phyloP scores from a whole-genome alignment of 78 protist genomes.

The Polysphondylium violaceum region DNA sequence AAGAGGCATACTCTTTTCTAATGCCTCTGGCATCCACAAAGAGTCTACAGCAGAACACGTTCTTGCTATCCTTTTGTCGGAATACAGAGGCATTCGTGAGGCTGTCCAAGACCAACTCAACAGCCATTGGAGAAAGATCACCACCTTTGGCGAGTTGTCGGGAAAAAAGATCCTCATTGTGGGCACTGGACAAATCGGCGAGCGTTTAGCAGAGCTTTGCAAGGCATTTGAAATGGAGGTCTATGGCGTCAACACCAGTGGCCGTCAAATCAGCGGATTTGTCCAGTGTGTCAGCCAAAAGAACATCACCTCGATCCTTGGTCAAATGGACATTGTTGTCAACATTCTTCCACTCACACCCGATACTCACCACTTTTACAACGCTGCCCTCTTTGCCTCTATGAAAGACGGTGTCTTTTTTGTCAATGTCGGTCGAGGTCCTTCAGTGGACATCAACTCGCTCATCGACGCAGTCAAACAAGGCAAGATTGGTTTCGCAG shows the following conservation, averaged over 20 bases:
- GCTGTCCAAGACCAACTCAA: neutral
- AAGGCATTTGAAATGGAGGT: slow-evolving; percentile 72
- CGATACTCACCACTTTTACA: slow-evolving; percentile 42
- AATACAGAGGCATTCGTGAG: slow-evolving; percentile 32
- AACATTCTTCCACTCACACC: slow-evolving; percentile 1
- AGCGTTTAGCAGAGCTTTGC: slow-evolving; percentile 44
- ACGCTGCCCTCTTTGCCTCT: neutral
- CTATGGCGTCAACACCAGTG: neutral
- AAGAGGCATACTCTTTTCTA: slow-evolving; percentile 7
- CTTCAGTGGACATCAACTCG: slow-evolving; percentile 37
- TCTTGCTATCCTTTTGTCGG: slow-evolving; percentile 47
- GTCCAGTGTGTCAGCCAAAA: neutral
- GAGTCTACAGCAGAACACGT: slow-evolving; percentile 72
- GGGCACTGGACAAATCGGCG: slow-evolving; percentile 85
- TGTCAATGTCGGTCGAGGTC: slow-evolving; percentile 69
- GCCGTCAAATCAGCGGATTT: neutral
- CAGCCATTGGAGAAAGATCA: slow-evolving; percentile 36
- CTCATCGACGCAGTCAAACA: slow-evolving; percentile 37
- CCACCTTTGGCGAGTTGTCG: too few relatives aligned
- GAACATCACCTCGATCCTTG: neutral
- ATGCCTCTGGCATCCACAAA: slow-evolving; percentile 55
- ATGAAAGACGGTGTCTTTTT: slow-evolving; percentile 60
- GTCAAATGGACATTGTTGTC: slow-evolving; percentile 24
- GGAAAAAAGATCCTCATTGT: slow-evolving; percentile 75
- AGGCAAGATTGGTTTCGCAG: slow-evolving; percentile 55